phyloP scores from a whole-genome alignment of 2,329 filamentous ascomycete species.

The Nakataea oryzae region DNA sequence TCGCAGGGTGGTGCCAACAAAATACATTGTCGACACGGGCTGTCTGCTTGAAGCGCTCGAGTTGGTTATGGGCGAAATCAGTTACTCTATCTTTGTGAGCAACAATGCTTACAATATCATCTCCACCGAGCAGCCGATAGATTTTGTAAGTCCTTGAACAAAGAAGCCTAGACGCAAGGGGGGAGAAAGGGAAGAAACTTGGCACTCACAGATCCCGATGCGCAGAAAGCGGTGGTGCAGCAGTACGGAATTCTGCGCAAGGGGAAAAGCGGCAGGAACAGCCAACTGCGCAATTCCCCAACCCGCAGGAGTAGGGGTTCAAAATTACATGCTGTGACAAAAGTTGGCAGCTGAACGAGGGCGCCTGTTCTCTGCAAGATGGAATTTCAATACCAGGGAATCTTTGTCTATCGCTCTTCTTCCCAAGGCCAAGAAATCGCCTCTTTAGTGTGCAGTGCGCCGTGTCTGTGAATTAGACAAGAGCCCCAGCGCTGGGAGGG shows the following conservation, averaged over 20 bases:
- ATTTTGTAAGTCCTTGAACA: neutral
- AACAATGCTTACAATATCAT: conserved; percentile 1
- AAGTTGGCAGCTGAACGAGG: too few relatives aligned
- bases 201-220: neutral
- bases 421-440: too few relatives aligned
- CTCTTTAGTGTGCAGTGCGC: too few relatives aligned
- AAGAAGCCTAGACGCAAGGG: too few relatives aligned
- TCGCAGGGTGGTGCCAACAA: neutral
- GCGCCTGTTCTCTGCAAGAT: too few relatives aligned
- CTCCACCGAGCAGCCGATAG: neutral
- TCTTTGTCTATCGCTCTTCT: too few relatives aligned
- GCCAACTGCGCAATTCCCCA: neutral
- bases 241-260: neutral
- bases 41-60: neutral
- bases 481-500: too few relatives aligned
- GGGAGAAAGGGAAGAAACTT: too few relatives aligned
- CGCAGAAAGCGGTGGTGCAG: neutral
- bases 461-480: too few relatives aligned
- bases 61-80: neutral
- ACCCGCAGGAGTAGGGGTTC: too few relatives aligned
- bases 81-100: neutral
- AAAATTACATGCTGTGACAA: too few relatives aligned
- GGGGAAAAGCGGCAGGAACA: neutral
- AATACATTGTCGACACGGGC: neutral
- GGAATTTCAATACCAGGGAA: too few relatives aligned